phyloP scores from a whole-genome alignment of 108 stramenopile species.

The Nitzschia putrida region DNA sequence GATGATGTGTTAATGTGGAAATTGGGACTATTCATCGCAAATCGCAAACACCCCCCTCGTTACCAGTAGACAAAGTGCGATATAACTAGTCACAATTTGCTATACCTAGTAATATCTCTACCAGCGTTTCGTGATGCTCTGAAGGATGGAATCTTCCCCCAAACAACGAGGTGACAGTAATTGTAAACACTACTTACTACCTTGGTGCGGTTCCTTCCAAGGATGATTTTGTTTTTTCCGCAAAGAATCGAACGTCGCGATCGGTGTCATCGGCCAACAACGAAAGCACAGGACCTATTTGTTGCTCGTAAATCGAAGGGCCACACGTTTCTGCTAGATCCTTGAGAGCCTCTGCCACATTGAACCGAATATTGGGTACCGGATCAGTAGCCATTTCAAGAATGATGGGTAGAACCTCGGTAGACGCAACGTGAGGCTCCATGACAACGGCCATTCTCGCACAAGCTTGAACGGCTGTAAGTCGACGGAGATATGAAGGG shows the following conservation, averaged over 20 bases:
- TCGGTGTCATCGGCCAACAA: conserved; percentile 85
- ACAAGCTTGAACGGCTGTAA: conserved; percentile 91
- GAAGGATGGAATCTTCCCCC: too few species aligned
- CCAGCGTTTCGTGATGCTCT: too few species aligned
- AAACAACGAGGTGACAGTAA: not conserved
- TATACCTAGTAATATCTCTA: too few species aligned
- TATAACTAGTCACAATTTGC: too few species aligned
- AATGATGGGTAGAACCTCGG: conserved; percentile 85
- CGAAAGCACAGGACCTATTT: conserved; percentile 76
- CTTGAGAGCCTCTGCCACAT: conserved; percentile 90
- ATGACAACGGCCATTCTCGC: conserved; percentile 75
- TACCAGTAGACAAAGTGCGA: too few species aligned
- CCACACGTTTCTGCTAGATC: conserved; percentile 66
- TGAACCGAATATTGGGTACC: conserved; percentile 96
- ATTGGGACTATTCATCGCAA: too few species aligned
- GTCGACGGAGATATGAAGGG: conserved; percentile 79
- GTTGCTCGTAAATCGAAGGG: conserved; percentile 55
- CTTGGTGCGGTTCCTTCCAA: conserved; percentile 34
- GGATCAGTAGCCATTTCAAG: conserved; percentile 90
- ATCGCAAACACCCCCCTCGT: too few species aligned
- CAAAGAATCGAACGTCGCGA: conserved; percentile 92
- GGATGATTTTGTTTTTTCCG: conserved; percentile 42
- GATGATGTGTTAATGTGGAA: too few species aligned
- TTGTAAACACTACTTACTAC: not conserved
- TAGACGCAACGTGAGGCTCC: conserved; percentile 55